Percentiles rank a stretch among this genome's conserved stretches.
phyloP scores from a whole-genome alignment of 345 rosid genomes.

The Eucalyptus pauciflora region DNA sequence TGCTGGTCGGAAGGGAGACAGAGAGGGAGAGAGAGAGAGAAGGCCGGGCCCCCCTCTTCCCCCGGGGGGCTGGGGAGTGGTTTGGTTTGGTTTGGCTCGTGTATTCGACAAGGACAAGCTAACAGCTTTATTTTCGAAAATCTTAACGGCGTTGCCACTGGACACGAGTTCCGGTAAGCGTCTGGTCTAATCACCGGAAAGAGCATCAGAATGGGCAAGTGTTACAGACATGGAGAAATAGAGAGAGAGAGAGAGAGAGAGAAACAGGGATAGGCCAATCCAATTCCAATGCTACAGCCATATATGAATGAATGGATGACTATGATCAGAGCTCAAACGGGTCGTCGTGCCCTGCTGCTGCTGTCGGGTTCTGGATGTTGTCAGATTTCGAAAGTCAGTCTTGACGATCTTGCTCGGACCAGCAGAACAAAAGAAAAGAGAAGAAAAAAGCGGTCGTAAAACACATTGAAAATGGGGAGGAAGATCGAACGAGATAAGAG shows the following conservation, averaged over 20 bases:
- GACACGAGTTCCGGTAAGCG: conserved; percentile 11
- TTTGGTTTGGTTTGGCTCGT: no score
- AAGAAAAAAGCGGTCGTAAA: neutral
- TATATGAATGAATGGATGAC: neutral
- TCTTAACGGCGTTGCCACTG: conserved; percentile 37
- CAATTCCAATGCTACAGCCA: neutral
- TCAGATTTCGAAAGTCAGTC: no score
- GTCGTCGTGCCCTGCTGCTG: neutral
- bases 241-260: neutral
- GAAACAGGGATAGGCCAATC: neutral
- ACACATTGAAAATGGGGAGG: neutral
- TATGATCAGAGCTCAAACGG: neutral
- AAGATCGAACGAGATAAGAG: neutral
- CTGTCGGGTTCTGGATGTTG: neutral
- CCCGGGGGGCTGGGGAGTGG: neutral
- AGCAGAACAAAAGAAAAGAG: no score
- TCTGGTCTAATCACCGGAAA: conserved; percentile 18
- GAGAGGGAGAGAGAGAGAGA: neutral
- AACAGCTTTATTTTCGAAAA: conserved; percentile 4
- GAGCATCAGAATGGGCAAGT: conserved; percentile 2
- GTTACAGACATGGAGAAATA: neutral
- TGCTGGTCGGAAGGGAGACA: neutral
- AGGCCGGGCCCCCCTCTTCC: neutral
- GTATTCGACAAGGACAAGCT: conserved; percentile 19
- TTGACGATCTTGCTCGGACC: no score